Evolutionary conservation across 2,329 filamentous ascomycete genomes (phyloP).

Genomic region (Blumeria hordei): DNA sequence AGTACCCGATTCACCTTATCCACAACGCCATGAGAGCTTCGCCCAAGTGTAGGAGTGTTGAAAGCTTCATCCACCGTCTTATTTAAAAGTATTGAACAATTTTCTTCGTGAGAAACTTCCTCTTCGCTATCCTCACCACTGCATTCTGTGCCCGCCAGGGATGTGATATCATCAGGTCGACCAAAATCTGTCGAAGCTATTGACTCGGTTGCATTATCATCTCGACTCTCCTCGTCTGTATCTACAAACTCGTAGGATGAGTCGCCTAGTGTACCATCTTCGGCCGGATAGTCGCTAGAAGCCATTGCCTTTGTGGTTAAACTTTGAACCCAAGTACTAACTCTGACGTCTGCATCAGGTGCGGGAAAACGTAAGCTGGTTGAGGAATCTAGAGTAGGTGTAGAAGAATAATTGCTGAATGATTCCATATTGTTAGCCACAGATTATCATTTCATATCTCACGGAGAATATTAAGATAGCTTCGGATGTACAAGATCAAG

Average conservation of each 20-base stretch:
- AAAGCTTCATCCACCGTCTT: slow-evolving; percentile 10
- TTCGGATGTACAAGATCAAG: too few relatives aligned
- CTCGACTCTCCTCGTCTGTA: slow-evolving; percentile 15
- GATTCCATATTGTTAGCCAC: slow-evolving; percentile 15
- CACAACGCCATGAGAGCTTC: slow-evolving; percentile 10
- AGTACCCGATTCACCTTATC: slow-evolving; percentile 12
- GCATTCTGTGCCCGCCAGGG: slow-evolving; percentile 15
- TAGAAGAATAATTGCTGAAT: slow-evolving; percentile 7
- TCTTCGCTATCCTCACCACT: slow-evolving; percentile 15
- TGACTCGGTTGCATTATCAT: slow-evolving; percentile 15
- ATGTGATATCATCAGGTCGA: slow-evolving; percentile 15
- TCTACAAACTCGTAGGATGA: slow-evolving; percentile 16
- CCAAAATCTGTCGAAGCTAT: slow-evolving; percentile 15
- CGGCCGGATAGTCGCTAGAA: slow-evolving; percentile 10
- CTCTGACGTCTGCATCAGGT: slow-evolving; percentile 10
- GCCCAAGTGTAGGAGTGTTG: slow-evolving; percentile 13
- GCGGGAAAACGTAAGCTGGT: slow-evolving; percentile 10
- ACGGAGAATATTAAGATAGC: too few relatives aligned
- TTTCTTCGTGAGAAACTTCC: slow-evolving; percentile 6
- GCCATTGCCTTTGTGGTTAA: slow-evolving; percentile 11
- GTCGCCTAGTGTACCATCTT: slow-evolving; percentile 13
- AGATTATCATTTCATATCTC: slow-evolving; percentile 8
- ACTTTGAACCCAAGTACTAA: slow-evolving; percentile 12
- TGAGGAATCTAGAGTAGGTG: slow-evolving; percentile 4
- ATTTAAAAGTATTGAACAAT: slow-evolving; percentile 8